Base-by-base conservation (phyloP, 2,329 filamentous ascomycete genomes). In the Waltergamsia citrina region DNA sequence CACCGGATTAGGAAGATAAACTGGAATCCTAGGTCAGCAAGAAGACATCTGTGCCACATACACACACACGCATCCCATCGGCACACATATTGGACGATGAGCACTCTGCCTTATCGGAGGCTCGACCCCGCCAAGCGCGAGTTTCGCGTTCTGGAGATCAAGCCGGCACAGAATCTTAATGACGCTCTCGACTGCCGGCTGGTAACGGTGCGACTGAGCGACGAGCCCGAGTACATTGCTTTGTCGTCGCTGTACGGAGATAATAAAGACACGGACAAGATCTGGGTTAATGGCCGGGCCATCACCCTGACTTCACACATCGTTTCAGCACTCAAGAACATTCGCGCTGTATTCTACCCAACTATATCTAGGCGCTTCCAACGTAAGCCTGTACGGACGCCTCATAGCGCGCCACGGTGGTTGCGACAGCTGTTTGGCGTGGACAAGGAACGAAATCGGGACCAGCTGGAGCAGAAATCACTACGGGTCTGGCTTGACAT, bases 271-370 rank as follows among this genome's bases (percentile, higher is more conserved):
- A 45, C 43, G 7, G 49, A 51, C 19, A 41, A 33, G 23, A 43
- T 53, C 25, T 34, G 35, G 7, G 27, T 52, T 15, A 40, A 43
- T 29, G 42, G 42, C 17, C 28, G 36, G 10, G 24, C 38, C 14
- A 32, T 48, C 28, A 28, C 27, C 17, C 36, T 52, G 25, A 38
- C 50, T 2, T 27, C 38, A 2, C 45, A 46, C 34, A 30, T 51
- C 16, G 40, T 35, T 5, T 34, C 43, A 31, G 50, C 46, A 10
- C 37, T 52, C 16, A 40, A 40, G 14, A 37, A 51, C 17, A 42
- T 50, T 6, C 47, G 50, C 19, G 41, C 42, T 26, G 45, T 50
- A 24, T 52, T 53, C 45, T 43, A 41, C 33, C 39, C 38, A 23
- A 43, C 38, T n/a, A 33, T 47, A 19, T 42, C 43, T 18, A 37